These are phyloP conservation scores for Deinandra increscens DNA, from an alignment of 129 eudicot species.

Conservation along the genomic window DNA sequence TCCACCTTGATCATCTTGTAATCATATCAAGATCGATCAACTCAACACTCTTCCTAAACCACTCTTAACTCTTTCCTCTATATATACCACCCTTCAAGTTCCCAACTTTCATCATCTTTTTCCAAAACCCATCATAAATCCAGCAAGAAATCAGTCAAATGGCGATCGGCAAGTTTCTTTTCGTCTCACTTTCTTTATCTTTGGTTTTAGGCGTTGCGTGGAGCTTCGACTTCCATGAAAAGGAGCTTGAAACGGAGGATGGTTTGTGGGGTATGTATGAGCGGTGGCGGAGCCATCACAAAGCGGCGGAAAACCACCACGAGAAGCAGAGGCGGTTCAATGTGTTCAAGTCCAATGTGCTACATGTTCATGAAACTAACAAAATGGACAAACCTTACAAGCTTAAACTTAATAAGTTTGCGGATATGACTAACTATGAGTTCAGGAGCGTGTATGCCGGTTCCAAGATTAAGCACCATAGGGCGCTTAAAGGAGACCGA, in stretches of 20 bases:
- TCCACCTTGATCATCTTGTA: slow-evolving; percentile 19
- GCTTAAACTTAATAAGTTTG: slow-evolving; percentile 77
- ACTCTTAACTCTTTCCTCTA: slow-evolving; percentile 19
- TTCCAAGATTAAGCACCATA: slow-evolving; percentile 62
- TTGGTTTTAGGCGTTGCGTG: slow-evolving; percentile 39
- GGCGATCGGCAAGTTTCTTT: slow-evolving; percentile 37
- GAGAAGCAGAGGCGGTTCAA: slow-evolving; percentile 61
- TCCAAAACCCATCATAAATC: slow-evolving; percentile 8
- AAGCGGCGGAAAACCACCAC: slow-evolving; percentile 45
- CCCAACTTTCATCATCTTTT: slow-evolving; percentile 32
- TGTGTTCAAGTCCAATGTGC: slow-evolving; percentile 70
- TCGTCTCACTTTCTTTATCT: slow-evolving; percentile 46
- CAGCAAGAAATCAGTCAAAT: slow-evolving; percentile 5
- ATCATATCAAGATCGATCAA: slow-evolving; percentile 26
- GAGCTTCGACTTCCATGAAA: slow-evolving; percentile 70
- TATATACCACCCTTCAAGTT: slow-evolving; percentile 34
- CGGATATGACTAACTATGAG: slow-evolving; percentile 86
- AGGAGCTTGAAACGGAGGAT: slow-evolving; percentile 72
- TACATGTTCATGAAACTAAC: slow-evolving; percentile 62
- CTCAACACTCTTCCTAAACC: slow-evolving; percentile 26
- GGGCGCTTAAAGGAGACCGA: slow-evolving; percentile 48
- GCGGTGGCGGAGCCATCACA: slow-evolving; percentile 86
- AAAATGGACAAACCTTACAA: slow-evolving; percentile 86
- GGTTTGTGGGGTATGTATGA: slow-evolving; percentile 72
- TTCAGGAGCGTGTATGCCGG: slow-evolving; percentile 64